Conservation (phyloP, 257 asterid genomes). For the Catharanthus roseus region DNA sequence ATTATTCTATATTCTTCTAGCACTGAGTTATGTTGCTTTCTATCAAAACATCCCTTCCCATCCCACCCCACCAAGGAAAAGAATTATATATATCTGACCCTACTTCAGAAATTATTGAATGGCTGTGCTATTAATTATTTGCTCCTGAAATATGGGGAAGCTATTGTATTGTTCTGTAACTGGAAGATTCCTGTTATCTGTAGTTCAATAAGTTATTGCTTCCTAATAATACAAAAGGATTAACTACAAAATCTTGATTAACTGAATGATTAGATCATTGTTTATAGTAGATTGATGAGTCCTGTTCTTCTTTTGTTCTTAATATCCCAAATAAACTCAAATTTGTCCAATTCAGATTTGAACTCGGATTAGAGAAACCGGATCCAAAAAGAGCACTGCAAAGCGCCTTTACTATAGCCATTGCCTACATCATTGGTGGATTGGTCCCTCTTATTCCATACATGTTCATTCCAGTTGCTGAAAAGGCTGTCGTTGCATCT, state of each 20-base stretch:
- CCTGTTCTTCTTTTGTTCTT: background rate
- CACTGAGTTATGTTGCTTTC: too few relatives aligned
- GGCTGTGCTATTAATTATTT: too few relatives aligned
- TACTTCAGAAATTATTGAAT: too few relatives aligned
- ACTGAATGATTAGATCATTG: background rate
- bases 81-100: too few relatives aligned
- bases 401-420: conserved; percentile 79
- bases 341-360: conserved; percentile 55
- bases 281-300: background rate
- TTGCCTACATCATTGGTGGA: conserved; percentile 78
- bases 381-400: conserved; percentile 83
- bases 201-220: background rate
- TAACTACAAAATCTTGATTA: background rate
- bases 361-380: conserved; percentile 94
- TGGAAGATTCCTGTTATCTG: background rate
- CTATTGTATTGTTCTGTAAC: background rate
- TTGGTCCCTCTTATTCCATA: conserved; percentile 79
- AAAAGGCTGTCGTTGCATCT: conserved; percentile 66
- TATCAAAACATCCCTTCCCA: too few relatives aligned
- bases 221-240: background rate
- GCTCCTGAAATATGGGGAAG: too few relatives aligned
- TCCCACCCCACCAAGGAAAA: too few relatives aligned
- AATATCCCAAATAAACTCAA: too few relatives aligned
- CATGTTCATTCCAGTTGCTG: conserved; percentile 54
- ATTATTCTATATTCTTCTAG: too few relatives aligned